Evolutionary conservation across 495 filamentous ascomycete genomes (phyloP).

Genomic region (Staphylotrichum tortipilum): DNA sequence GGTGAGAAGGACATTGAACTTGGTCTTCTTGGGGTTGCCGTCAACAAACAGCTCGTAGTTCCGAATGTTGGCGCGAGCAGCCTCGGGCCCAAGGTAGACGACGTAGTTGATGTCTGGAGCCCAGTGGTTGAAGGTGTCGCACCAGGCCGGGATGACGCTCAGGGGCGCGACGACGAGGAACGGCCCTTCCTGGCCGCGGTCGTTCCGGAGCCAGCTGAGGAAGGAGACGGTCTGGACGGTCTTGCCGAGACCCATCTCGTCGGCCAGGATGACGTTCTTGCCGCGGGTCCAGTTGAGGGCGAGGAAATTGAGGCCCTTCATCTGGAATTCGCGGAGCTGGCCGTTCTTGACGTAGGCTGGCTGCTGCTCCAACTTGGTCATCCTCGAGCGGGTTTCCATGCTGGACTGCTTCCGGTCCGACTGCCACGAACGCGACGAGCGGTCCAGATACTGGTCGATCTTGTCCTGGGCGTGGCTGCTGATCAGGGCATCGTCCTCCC

Average conservation of each 20-base stretch:
- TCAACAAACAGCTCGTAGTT: slow-evolving; percentile 83
- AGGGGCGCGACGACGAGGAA: slow-evolving; percentile 93
- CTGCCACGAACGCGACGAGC: slow-evolving; percentile 61
- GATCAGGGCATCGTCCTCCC: slow-evolving; percentile 73
- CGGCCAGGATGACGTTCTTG: slow-evolving; percentile 91
- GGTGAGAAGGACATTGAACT: slow-evolving; percentile 91
- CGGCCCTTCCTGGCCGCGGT: slow-evolving; percentile 79
- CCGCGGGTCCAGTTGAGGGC: slow-evolving; percentile 87
- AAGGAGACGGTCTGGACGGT: slow-evolving; percentile 97
- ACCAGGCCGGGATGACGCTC: slow-evolving; percentile 95
- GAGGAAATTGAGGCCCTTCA: slow-evolving; percentile 88
- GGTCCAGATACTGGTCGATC: slow-evolving; percentile 83
- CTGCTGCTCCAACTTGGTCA: slow-evolving; percentile 62
- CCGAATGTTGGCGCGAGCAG: slow-evolving; percentile 69
- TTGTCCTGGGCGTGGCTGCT: slow-evolving; percentile 70
- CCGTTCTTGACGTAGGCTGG: slow-evolving; percentile 80
- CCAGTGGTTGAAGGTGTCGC: slow-evolving; percentile 95
- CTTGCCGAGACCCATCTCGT: slow-evolving; percentile 98
- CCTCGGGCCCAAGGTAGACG: slow-evolving; percentile 83
- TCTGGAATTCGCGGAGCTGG: slow-evolving; percentile 84
- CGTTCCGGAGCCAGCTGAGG: slow-evolving; percentile 95
- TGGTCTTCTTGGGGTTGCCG: slow-evolving; percentile 71
- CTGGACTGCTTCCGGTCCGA: slow-evolving; percentile 71
- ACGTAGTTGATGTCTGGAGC: slow-evolving; percentile 95
- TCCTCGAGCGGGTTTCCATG: slow-evolving; percentile 61